These are phyloP conservation scores for Scenedesmus sp. DNA, from an alignment of 163 green algal genomes.

Conservation along the genomic window DNA sequence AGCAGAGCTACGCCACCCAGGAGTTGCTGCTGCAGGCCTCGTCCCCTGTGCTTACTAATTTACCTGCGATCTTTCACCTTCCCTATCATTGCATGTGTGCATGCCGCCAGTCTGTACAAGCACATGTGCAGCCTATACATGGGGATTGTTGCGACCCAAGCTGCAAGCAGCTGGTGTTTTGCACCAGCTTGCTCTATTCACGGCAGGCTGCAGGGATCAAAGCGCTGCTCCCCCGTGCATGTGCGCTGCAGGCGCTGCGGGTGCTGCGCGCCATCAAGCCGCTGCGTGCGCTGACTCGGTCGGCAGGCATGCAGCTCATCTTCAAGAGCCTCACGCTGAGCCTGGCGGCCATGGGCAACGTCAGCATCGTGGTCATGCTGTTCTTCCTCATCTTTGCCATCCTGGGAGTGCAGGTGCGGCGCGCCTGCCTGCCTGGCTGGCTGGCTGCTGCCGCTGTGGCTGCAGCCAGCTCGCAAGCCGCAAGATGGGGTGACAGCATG, in stretches of 20 bases:
- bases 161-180: not conserved
- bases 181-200: not conserved
- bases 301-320: slow-evolving; percentile 83
- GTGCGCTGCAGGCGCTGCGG: slow-evolving; percentile 68
- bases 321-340: slow-evolving; percentile 80
- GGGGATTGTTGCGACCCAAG: not conserved
- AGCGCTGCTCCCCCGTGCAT: too few species aligned
- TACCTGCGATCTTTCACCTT: too few species aligned
- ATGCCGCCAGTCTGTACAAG: not conserved
- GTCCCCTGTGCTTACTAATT: too few species aligned
- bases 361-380: slow-evolving; percentile 80
- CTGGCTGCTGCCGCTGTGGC: not conserved
- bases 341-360: slow-evolving; percentile 86
- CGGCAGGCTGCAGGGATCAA: not conserved
- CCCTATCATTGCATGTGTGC: too few species aligned
- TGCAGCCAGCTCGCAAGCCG: not conserved
- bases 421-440: not conserved
- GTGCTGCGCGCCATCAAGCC: slow-evolving; percentile 85
- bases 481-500: too few species aligned
- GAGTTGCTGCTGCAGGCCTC: too few species aligned
- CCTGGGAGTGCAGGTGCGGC: slow-evolving; percentile 76
- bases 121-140: too few species aligned
- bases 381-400: slow-evolving; percentile 91
- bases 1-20: not conserved
- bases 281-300: slow-evolving; percentile 80